Conservation (phyloP, 768 basidiomycete genomes). For the Phlegmacium glaucopus region DNA sequence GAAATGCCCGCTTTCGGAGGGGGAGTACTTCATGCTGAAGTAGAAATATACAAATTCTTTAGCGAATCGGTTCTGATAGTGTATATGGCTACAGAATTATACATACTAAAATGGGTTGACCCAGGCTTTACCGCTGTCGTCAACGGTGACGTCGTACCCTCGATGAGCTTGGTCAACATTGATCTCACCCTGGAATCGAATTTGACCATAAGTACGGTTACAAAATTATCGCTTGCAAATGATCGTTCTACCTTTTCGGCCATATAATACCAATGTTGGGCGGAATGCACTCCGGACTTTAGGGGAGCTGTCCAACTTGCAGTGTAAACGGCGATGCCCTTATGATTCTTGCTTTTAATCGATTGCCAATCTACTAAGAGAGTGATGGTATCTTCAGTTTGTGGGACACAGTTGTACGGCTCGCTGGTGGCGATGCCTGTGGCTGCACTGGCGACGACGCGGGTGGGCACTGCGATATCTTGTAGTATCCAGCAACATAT, state of each 20-base stretch:
- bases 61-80: slow-evolving; percentile 5
- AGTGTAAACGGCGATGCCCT: slow-evolving; percentile 87
- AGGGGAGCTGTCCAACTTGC: slow-evolving; percentile 94
- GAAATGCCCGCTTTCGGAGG: slow-evolving; percentile 88
- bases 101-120: slow-evolving; percentile 91
- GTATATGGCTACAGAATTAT: too few species aligned
- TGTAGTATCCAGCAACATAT: slow-evolving; percentile 85
- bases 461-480: slow-evolving; percentile 70
- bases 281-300: slow-evolving; percentile 85
- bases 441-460: slow-evolving; percentile 88
- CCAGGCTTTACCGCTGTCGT: slow-evolving; percentile 81
- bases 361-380: slow-evolving; percentile 94
- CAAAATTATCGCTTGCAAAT: neutral
- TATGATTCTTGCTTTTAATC: slow-evolving; percentile 65
- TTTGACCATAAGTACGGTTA: slow-evolving; percentile 3
- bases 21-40: slow-evolving; percentile 88
- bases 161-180: slow-evolving; percentile 91
- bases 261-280: slow-evolving; percentile 96
- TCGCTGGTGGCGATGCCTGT: slow-evolving; percentile 88
- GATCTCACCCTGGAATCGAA: slow-evolving; percentile 71
- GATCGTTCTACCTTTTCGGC: slow-evolving; percentile 65
- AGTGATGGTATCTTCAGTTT: slow-evolving; percentile 94
- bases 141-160: slow-evolving; percentile 87
- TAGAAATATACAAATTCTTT: neutral
- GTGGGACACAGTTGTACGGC: slow-evolving; percentile 81